Evolutionary conservation across 192 early-diverging fungal genomes (phyloP).

Genomic region (Podila epigama): DNA sequence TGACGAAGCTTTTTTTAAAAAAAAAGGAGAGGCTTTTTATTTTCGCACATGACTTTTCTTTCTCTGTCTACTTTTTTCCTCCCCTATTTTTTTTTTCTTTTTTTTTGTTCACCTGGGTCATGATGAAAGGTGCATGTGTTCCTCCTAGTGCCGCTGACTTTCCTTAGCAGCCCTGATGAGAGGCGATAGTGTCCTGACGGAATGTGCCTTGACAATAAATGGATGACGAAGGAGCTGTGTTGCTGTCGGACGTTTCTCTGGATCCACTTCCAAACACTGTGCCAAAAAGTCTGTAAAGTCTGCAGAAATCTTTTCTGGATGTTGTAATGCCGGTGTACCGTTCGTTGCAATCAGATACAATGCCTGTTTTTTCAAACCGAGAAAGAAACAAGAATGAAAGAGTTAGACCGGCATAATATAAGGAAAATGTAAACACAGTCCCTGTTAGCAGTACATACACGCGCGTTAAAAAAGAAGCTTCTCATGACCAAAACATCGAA

Average conservation of each 20-base stretch:
- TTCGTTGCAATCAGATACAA: constrained; percentile 96
- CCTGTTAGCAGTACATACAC: too few relatives aligned
- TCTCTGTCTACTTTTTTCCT: background rate
- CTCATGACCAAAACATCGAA: too few relatives aligned
- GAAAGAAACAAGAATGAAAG: background rate
- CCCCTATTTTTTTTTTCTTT: background rate
- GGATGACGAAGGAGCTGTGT: constrained; percentile 83
- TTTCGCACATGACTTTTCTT: too few relatives aligned
- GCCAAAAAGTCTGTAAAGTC: constrained; percentile 89
- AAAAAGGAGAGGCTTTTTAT: too few relatives aligned
- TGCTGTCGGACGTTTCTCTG: constrained; percentile 80
- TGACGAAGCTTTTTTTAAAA: too few relatives aligned
- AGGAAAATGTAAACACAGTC: too few relatives aligned
- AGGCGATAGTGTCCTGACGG: constrained; percentile 80
- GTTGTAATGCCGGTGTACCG: constrained; percentile 90
- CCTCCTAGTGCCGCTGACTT: constrained; percentile 42
- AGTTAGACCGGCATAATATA: too few relatives aligned
- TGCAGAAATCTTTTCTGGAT: constrained; percentile 78
- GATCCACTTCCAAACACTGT: constrained; percentile 82
- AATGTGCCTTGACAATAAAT: constrained; percentile 85
- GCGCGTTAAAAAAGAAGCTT: too few relatives aligned
- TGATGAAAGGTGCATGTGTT: too few relatives aligned
- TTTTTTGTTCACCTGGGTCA: background rate
- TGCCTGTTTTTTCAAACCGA: constrained; percentile 53
- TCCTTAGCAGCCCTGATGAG: constrained; percentile 80